phyloP scores from a whole-genome alignment of 768 basidiomycete species.

The Leccinum arenicola region DNA sequence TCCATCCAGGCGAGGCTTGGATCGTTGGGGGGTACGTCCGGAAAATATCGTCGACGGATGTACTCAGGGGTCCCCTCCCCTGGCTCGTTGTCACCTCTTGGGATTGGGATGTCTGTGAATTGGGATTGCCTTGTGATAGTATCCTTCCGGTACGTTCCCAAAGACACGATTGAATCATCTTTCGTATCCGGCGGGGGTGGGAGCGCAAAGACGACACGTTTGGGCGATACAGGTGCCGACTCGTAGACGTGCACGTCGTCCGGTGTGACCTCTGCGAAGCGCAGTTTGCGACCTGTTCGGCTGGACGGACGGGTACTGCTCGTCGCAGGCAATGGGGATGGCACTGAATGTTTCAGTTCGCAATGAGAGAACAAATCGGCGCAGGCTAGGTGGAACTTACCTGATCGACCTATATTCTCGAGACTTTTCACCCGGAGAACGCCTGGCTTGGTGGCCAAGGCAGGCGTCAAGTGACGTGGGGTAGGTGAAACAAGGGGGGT shows the following conservation, averaged over 20 bases:
- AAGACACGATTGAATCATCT: constrained; percentile 31
- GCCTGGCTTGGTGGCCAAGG: constrained; percentile 19
- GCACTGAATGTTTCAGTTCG: constrained; percentile 23
- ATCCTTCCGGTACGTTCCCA: constrained; percentile 37
- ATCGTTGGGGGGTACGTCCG: constrained; percentile 61
- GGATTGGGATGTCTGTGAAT: not conserved
- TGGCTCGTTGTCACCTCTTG: constrained; percentile 28
- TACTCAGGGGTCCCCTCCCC: constrained; percentile 80
- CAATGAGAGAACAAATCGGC: not conserved
- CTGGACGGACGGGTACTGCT: constrained; percentile 60
- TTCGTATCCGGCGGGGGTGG: constrained; percentile 37
- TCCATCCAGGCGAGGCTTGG: constrained; percentile 82
- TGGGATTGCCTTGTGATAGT: constrained; percentile 1
- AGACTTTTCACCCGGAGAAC: constrained; percentile 32
- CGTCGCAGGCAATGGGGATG: constrained; percentile 43
- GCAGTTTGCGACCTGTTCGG: constrained; percentile 50
- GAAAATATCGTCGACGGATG: constrained; percentile 83
- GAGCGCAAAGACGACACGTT: constrained; percentile 51
- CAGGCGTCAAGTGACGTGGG: constrained; percentile 7
- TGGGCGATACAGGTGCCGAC: constrained; percentile 78
- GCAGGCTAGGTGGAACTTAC: constrained; percentile 3
- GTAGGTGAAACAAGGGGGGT: constrained; percentile 10
- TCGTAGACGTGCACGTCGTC: constrained; percentile 82
- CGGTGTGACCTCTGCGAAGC: constrained; percentile 74
- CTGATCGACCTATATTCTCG: constrained; percentile 23